Conservation (phyloP, 305 asterid species). For the Fraxinus baroniana region DNA sequence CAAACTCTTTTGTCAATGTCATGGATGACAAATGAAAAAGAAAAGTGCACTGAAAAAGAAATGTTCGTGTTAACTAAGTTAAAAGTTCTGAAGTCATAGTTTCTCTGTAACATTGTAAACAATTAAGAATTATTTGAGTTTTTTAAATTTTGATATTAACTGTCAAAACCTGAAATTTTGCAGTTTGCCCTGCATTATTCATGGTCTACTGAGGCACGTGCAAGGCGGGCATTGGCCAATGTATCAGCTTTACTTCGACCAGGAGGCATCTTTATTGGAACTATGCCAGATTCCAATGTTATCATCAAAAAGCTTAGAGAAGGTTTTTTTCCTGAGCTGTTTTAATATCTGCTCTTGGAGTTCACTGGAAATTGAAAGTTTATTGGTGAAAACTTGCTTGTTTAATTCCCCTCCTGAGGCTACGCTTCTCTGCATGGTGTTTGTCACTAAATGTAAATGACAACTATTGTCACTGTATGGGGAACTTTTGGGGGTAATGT, state of each 20-base stretch:
- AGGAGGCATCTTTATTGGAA: conserved; percentile 93
- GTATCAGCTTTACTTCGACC: conserved; percentile 96
- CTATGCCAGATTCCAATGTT: conserved; percentile 99
- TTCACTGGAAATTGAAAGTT: not conserved
- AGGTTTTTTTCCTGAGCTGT: conserved; percentile 49
- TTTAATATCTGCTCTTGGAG: conserved; percentile 8
- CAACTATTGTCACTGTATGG: not conserved
- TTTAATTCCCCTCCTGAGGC: not conserved
- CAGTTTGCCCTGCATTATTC: conserved; percentile 99
- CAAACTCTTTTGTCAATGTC: not conserved
- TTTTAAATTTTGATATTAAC: conserved; percentile 6
- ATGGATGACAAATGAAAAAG: not conserved
- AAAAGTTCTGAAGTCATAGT: not conserved
- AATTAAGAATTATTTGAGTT: not conserved
- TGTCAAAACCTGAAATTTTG: conserved; percentile 24
- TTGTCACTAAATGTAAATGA: not conserved
- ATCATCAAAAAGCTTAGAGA: conserved; percentile 85
- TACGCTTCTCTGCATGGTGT: not conserved
- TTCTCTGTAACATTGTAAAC: not conserved
- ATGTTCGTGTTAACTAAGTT: not conserved
- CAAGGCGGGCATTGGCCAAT: conserved; percentile 89
- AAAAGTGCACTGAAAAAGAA: not conserved
- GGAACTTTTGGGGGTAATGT: not conserved
- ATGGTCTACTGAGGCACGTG: conserved; percentile 99
- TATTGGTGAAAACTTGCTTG: not conserved